phyloP scores from a whole-genome alignment of 352 stramenopile genomes.

The Aphanomyces euteiches region DNA sequence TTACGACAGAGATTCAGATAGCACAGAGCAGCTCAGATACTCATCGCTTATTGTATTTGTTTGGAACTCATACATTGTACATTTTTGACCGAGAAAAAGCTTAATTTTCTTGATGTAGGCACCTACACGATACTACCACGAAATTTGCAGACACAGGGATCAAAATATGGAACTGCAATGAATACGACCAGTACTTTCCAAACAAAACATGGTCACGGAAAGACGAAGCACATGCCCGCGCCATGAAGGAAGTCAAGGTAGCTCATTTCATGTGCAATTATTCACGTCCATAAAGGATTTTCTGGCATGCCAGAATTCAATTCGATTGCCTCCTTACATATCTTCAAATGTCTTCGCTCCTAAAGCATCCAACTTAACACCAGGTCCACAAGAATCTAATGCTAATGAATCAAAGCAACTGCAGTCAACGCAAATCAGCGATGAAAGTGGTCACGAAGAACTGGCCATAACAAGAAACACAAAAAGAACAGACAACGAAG shows the following conservation, averaged over 20 bases:
- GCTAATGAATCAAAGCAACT: too few species aligned
- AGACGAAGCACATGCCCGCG: not conserved
- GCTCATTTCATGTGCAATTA: too few species aligned
- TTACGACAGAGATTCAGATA: not conserved
- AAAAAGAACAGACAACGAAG: too few species aligned
- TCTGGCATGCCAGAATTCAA: too few species aligned
- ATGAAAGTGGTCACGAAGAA: too few species aligned
- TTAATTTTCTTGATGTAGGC: not conserved
- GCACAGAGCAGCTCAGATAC: not conserved
- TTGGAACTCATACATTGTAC: not conserved
- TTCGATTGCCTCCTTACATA: too few species aligned
- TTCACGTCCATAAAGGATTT: too few species aligned
- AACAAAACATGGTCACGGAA: conserved; percentile 2
- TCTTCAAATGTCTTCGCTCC: too few species aligned
- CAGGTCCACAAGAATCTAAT: too few species aligned
- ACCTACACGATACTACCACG: not conserved
- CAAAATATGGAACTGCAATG: not conserved
- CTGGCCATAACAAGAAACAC: too few species aligned
- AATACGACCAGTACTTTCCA: not conserved
- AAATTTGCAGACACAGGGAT: not conserved
- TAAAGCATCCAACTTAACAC: too few species aligned
- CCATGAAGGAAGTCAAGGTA: conserved; percentile 3
- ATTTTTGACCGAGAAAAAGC: not conserved
- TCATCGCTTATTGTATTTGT: not conserved
- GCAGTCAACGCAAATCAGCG: too few species aligned